phyloP scores from a whole-genome alignment of 2,329 filamentous ascomycete species.

The Aspergillus chevalieri region DNA sequence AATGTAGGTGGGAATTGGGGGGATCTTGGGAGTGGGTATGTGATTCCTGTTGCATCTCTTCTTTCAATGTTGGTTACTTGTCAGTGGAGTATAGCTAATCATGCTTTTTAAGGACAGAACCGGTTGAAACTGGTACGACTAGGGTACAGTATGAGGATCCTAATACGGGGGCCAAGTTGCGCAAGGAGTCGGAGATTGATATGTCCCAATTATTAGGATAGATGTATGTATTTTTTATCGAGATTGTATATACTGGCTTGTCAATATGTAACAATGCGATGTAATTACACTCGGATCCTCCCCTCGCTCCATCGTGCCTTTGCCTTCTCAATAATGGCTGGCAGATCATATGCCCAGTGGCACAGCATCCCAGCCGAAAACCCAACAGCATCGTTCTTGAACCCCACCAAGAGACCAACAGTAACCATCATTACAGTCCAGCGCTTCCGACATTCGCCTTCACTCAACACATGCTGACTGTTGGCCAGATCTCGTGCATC shows the following conservation, averaged over 20 bases:
- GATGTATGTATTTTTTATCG: not conserved
- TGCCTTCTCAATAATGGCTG: slow-evolving; percentile 20
- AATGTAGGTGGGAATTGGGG: not conserved
- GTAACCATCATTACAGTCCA: slow-evolving; percentile 92
- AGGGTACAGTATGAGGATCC: slow-evolving; percentile 14
- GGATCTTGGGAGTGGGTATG: not conserved
- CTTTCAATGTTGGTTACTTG: not conserved
- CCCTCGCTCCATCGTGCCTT: slow-evolving; percentile 24
- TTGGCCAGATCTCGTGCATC: slow-evolving; percentile 53
- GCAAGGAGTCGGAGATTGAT: slow-evolving; percentile 12
- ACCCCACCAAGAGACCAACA: slow-evolving; percentile 71
- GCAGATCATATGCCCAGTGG: slow-evolving; percentile 58
- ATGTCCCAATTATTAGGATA: slow-evolving; percentile 4
- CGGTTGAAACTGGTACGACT: not conserved
- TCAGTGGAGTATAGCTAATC: not conserved
- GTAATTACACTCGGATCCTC: slow-evolving; percentile 19
- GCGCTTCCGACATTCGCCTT: slow-evolving; percentile 64
- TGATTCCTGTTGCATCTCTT: not conserved
- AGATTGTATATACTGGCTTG: not conserved
- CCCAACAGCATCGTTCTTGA: slow-evolving; percentile 83
- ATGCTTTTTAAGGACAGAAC: not conserved
- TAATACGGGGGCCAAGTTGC: slow-evolving; percentile 11
- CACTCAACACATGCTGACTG: slow-evolving; percentile 42
- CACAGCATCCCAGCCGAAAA: slow-evolving; percentile 78
- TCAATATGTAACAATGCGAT: not conserved